Base-by-base conservation (phyloP, 257 asterid species). In the Nicotiana attenuata region DNA sequence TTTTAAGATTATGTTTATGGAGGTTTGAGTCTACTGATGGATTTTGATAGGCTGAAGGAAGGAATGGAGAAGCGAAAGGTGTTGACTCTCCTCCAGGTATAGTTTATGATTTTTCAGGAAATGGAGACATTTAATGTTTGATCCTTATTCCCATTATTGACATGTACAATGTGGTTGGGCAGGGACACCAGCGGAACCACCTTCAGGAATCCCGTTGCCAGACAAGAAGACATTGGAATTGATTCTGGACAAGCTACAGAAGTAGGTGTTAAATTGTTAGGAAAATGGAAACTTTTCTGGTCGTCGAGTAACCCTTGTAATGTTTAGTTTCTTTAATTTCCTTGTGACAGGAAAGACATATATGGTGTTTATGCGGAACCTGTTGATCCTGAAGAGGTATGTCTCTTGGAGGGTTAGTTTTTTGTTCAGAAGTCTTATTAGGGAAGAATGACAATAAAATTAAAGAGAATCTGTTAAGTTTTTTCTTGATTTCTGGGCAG, bases 321-420 rank as follows among this genome's bases (percentile, higher is more conserved):
- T 81, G 85, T 50, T 82, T 82, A 87, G 77, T 85, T 84, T 81
- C 69, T 84, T 77, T 83, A 67, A 65, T 84, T 85, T 86, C 66
- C 22, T 55, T 66, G 82, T 90, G 89, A 81, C 97, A 96, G 99
- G 98, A 96, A 96, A 83, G 99, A 96, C 85, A 88, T 91, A 28
- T 96, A 96, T 66, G 98, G 96, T 80, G 98, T 97, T 61, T 97
- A 92, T 85, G 97, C 98, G 3, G 98, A 97, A 80, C 99, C 99
- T 0, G 99, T 93, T 84, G 99, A 97, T 90, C 98, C 98, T 50
- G 99, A 94, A 79, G 99, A 97, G 96, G 99, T 97, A 83, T 82
- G 86, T 83, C 24, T 22, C 33, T 47, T 14, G 80, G 80, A 75
- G 64, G 45, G 45, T 53, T 50, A 14, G 56, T 69, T 60, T 47